Conservation (phyloP, 2,329 filamentous ascomycete species). For the Colletotrichum sidae region DNA sequence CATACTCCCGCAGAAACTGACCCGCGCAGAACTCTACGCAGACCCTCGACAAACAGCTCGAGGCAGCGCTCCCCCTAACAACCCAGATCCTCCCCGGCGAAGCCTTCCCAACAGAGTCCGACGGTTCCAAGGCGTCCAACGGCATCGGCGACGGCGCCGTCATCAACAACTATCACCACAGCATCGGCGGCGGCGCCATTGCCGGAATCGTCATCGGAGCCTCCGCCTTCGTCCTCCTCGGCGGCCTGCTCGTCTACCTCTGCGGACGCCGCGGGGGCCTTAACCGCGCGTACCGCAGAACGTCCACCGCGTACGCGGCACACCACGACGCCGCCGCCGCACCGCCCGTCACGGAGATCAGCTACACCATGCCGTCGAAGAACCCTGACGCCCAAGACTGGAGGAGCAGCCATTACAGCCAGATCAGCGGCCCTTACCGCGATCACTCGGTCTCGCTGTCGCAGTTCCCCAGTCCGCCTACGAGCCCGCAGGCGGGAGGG, state of each 20-base stretch:
- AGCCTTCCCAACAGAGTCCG: conserved; percentile 61
- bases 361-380: conserved; percentile 38
- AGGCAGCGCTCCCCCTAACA: conserved; percentile 59
- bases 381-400: conserved; percentile 45
- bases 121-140: conserved; percentile 33
- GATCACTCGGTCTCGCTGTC: conserved; percentile 13
- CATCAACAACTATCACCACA: conserved; percentile 24
- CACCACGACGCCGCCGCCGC: background rate
- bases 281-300: conserved; percentile 48
- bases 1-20: conserved; percentile 28
- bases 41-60: conserved; percentile 60
- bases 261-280: conserved; percentile 56
- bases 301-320: background rate
- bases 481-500: conserved; percentile 24
- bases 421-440: conserved; percentile 40
- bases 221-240: conserved; percentile 56
- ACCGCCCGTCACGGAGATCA: conserved; percentile 26
- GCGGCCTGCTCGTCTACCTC: conserved; percentile 59
- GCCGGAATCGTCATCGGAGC: conserved; percentile 69
- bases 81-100: conserved; percentile 68
- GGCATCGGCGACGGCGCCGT: conserved; percentile 23
- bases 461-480: conserved; percentile 36
- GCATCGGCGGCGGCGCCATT: conserved; percentile 60
- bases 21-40: conserved; percentile 55
- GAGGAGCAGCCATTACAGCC: conserved; percentile 40